Conservation (phyloP, 345 rosid genomes). For the Crucihimalaya himalaica region DNA sequence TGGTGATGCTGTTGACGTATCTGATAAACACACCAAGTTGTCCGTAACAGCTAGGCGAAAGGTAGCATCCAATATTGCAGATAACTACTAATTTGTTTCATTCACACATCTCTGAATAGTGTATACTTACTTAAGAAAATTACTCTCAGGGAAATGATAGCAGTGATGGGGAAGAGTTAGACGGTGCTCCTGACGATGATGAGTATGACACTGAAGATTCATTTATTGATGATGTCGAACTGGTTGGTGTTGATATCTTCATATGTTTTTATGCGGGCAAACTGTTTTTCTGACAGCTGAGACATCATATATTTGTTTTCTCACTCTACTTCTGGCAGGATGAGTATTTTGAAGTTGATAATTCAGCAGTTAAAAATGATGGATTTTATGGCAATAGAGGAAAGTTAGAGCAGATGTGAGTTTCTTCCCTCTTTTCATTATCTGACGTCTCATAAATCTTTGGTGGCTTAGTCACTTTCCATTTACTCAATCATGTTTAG, state of each 20-base stretch:
- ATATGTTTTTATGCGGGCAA: neutral
- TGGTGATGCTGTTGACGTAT: conserved; percentile 46
- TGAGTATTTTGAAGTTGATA: conserved; percentile 96
- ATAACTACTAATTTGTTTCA: conserved; percentile 30
- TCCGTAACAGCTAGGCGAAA: conserved; percentile 46
- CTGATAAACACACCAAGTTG: conserved; percentile 57
- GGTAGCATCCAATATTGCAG: conserved; percentile 43
- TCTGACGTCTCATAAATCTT: neutral
- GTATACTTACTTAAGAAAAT: conserved; percentile 29
- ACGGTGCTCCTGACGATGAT: conserved; percentile 87
- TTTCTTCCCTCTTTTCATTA: conserved; percentile 24
- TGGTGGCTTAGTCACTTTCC: neutral
- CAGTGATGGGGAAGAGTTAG: conserved; percentile 89
- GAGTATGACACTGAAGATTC: conserved; percentile 98
- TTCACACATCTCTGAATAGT: neutral
- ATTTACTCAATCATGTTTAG: conserved; percentile 13
- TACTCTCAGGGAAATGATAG: conserved; percentile 84
- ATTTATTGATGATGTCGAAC: conserved; percentile 90
- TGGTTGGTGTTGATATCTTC: conserved; percentile 55
- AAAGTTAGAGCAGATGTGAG: conserved; percentile 86
- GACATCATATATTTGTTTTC: conserved; percentile 17
- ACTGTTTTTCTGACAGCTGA: neutral
- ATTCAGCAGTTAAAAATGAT: conserved; percentile 82
- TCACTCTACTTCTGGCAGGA: conserved; percentile 55
- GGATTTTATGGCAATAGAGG: conserved; percentile 97